Evolutionary conservation across 208 protist species (phyloP).

Genomic region (Trypanosoma caninum): DNA sequence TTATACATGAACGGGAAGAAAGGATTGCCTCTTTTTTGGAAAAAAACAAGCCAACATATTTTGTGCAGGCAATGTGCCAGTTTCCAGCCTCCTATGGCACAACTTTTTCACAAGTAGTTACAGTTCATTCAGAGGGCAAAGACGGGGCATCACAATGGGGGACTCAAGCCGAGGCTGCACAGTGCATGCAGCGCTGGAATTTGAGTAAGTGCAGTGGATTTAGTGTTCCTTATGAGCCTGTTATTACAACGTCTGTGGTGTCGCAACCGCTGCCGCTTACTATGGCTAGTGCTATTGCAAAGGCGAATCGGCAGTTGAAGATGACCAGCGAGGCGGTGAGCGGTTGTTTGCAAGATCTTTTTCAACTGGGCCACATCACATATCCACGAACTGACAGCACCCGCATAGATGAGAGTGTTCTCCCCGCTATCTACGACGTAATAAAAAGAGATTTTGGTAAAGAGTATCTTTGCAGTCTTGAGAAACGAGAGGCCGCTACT

Average conservation of each 20-base stretch:
- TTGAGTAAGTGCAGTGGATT: constrained; percentile 17
- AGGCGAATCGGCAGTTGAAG: constrained; percentile 80
- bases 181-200: constrained; percentile 25
- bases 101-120: constrained; percentile 58
- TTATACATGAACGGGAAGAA: constrained; percentile 77
- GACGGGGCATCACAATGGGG: constrained; percentile 9
- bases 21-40: constrained; percentile 61
- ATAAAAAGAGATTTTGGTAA: constrained; percentile 98
- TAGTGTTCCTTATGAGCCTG: constrained; percentile 21
- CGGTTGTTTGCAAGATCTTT: constrained; percentile 81
- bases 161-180: constrained; percentile 13
- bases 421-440: constrained; percentile 97
- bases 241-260: constrained; percentile 32
- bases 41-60: constrained; percentile 49
- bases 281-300: constrained; percentile 86
- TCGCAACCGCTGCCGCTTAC: constrained; percentile 79
- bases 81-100: constrained; percentile 40
- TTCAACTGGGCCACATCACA: constrained; percentile 89
- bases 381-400: constrained; percentile 89
- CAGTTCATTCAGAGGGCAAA: constrained; percentile 21
- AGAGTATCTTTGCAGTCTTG: constrained; percentile 85
- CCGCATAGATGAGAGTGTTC: constrained; percentile 89
- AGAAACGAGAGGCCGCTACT: constrained; percentile 26
- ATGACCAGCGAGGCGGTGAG: constrained; percentile 76
- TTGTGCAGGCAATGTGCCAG: constrained; percentile 54